A percentile compares a stretch with the other conserved stretches of the same genome.
Conservation (phyloP, 2,329 filamentous ascomycete species). For the Phaeomoniella chlamydospora region DNA sequence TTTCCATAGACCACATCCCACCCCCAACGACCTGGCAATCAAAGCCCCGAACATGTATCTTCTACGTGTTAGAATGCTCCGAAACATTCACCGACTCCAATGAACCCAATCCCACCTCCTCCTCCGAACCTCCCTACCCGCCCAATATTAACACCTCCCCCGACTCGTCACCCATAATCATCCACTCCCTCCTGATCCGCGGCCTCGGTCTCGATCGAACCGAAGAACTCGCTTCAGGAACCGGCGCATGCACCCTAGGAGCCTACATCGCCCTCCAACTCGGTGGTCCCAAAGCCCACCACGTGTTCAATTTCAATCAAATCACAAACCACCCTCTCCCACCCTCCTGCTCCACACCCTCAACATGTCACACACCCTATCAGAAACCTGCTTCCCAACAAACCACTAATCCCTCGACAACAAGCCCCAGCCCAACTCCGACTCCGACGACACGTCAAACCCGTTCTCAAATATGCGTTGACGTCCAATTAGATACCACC, state of each 20-base stretch:
- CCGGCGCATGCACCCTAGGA: background rate
- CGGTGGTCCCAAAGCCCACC: background rate
- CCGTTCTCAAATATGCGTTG: background rate
- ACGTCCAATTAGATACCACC: background rate
- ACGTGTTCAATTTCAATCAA: background rate
- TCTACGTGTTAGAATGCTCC: background rate
- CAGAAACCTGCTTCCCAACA: no score
- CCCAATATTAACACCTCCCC: background rate
- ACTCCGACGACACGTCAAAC: background rate
- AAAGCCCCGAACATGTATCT: background rate
- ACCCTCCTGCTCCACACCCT: background rate
- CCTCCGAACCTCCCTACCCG: background rate
- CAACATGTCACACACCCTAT: no score
- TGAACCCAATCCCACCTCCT: background rate
- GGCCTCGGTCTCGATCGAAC: background rate
- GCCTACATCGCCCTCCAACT: background rate
- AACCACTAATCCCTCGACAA: background rate
- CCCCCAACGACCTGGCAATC: background rate
- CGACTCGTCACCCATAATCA: background rate
- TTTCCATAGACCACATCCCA: background rate
- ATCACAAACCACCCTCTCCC: background rate
- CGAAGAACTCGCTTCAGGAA: background rate
- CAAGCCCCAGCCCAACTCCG: no score
- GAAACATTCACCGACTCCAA: no score
- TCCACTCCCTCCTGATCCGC: background rate